Percentiles rank a stretch among this genome's conserved stretches.
These are phyloP conservation scores for Ramaria sp. DNA, from an alignment of 768 basidiomycete species.

Conservation along the genomic window DNA sequence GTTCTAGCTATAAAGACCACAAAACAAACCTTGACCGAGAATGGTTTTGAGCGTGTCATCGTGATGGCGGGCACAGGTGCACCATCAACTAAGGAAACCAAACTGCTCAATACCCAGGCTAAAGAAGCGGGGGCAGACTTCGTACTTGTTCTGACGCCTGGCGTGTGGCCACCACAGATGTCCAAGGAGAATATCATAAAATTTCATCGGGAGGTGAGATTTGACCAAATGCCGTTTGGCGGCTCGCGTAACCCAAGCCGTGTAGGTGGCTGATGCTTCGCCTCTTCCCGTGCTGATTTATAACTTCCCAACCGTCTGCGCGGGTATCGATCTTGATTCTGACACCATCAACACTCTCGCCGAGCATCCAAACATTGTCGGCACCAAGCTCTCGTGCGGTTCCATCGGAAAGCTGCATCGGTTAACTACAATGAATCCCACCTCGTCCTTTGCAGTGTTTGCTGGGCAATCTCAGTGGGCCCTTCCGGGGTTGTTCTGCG, in stretches of 20 bases:
- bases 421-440: conserved; percentile 46
- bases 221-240: conserved; percentile 12
- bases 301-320: conserved; percentile 76
- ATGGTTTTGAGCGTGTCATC: conserved; percentile 54
- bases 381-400: conserved; percentile 77
- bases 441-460: conserved; percentile 54
- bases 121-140: conserved; percentile 76
- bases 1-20: conserved; percentile 52
- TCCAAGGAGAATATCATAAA: conserved; percentile 47
- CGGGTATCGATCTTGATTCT: conserved; percentile 78
- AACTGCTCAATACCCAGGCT: conserved; percentile 59
- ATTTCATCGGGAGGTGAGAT: conserved; percentile 51
- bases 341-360: conserved; percentile 62
- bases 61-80: conserved; percentile 82
- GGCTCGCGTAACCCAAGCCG: not conserved
- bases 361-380: conserved; percentile 76
- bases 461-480: conserved; percentile 55
- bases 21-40: conserved; percentile 59
- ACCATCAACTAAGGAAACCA: conserved; percentile 68
- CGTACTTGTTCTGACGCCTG: conserved; percentile 65
- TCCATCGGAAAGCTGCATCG: conserved; percentile 78
- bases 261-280: conserved; percentile 54
- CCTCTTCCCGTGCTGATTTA: conserved; percentile 72
- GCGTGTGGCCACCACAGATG: conserved; percentile 61
- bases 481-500: conserved; percentile 47